Evolutionary conservation across 2,329 filamentous ascomycete species (phyloP), one percentile per base, ranked within the genome.

Genomic region (Alternaria gaisen): DNA sequence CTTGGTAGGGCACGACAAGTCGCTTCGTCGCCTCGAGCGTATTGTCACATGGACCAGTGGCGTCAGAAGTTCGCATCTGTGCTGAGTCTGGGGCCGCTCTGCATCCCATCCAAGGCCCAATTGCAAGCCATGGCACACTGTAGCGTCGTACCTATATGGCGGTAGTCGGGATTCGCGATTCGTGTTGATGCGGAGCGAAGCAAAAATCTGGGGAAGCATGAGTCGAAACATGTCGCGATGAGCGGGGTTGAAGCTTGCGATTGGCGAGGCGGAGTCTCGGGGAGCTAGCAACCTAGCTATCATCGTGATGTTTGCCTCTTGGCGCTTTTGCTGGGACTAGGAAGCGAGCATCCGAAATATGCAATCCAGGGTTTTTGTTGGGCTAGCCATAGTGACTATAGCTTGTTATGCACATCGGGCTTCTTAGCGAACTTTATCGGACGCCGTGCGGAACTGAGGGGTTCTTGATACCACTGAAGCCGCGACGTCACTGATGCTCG

Each of bases 41-140:
- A 26, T 34, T 36, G 58, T 60, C 61, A 63, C 61, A 64, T 61
- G 48, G 53, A 46, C 52, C 55, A 52, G 22, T 51, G 42, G 34
- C 42, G 44, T 41, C 38, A 51, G 30, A 51, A 36, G 34, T 20
- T 42, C 53, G 42, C 30, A 32, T 56, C 28, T 51, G 53, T 52
- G 36, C 46, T 50, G 20, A 38, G 30, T 36, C 41, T 44, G 52
- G 58, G 48, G 58, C 34, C 36, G 47, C 44, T 55, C 20, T 34
- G 34, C 26, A 36, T 18, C 12, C 18, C n/a, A 38, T 10, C 1
- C 30, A 36, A 30, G 30, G 9, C 34, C 61, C 61, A 66, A 64
- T 64, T n/a, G 52, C 16, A 30, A n/a, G 20, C 7, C 32, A 30
- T 36, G 34, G 43, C 30, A 9, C n/a, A 40, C 40, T 16, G 56